phyloP scores from a whole-genome alignment of 1,139 yeast species.

The Suhomyces bribrorum region DNA sequence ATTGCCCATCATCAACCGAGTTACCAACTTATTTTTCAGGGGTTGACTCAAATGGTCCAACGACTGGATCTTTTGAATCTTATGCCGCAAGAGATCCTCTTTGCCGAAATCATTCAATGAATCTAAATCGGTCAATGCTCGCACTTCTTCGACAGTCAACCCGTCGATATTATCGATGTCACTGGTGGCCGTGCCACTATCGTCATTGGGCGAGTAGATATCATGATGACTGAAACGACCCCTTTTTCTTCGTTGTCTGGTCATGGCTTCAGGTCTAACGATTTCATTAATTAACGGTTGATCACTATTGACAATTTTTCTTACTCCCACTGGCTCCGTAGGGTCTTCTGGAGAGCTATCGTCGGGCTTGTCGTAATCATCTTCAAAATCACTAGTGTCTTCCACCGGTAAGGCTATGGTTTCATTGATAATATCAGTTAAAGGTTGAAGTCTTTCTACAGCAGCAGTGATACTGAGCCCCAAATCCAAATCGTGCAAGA shows the following conservation, averaged over 20 bases:
- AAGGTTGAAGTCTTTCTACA: slow-evolving; percentile 56
- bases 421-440: slow-evolving; percentile 52
- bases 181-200: slow-evolving; percentile 29
- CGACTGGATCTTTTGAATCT: slow-evolving; percentile 58
- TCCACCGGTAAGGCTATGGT: slow-evolving; percentile 54
- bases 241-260: slow-evolving; percentile 5
- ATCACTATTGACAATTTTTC: slow-evolving; percentile 47
- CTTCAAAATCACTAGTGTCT: slow-evolving; percentile 36
- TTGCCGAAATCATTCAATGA: slow-evolving; percentile 53
- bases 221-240: slow-evolving; percentile 1
- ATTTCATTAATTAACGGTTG: slow-evolving; percentile 54
- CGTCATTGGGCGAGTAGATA: slow-evolving; percentile 16
- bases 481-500: slow-evolving; percentile 51
- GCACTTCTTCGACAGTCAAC: slow-evolving; percentile 36
- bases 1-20: slow-evolving; percentile 76
- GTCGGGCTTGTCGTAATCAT: slow-evolving; percentile 17
- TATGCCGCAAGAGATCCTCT: slow-evolving; percentile 52
- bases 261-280: slow-evolving; percentile 41
- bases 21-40: slow-evolving; percentile 64
- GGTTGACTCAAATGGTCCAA: slow-evolving; percentile 47
- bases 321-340: slow-evolving; percentile 60
- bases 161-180: slow-evolving; percentile 44
- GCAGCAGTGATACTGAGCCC: slow-evolving; percentile 57
- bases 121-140: slow-evolving; percentile 38
- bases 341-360: slow-evolving; percentile 6